Conservation (phyloP, 129 eudicot genomes). For the sunflower (Helianthus annuus) region HanXRQr2.0-SUNRISE NC_035434.2:170684637-170685136, state of each 20-base stretch:
- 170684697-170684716: too few species aligned
- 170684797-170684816: neutral
- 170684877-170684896: neutral
- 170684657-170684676: too few species aligned
- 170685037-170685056: constrained; percentile 93
- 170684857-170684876: neutral
- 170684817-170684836: neutral
- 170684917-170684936: neutral
- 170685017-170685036: constrained; percentile 90
- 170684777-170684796: neutral
- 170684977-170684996: constrained; percentile 97
- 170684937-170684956: constrained; percentile 8
- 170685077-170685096: constrained; percentile 89
- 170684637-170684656: too few species aligned
- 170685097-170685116: constrained; percentile 95
- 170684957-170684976: constrained; percentile 90
- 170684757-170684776: neutral
- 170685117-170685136: constrained; percentile 94
- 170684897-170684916: neutral
- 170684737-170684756: neutral
- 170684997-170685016: constrained; percentile 98
- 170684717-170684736: too few species aligned
- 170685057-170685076: constrained; percentile 99
- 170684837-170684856: too few species aligned
- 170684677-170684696: too few species aligned